Conservation (phyloP, 768 basidiomycete species). For the Auriscalpium microsporum region DNA sequence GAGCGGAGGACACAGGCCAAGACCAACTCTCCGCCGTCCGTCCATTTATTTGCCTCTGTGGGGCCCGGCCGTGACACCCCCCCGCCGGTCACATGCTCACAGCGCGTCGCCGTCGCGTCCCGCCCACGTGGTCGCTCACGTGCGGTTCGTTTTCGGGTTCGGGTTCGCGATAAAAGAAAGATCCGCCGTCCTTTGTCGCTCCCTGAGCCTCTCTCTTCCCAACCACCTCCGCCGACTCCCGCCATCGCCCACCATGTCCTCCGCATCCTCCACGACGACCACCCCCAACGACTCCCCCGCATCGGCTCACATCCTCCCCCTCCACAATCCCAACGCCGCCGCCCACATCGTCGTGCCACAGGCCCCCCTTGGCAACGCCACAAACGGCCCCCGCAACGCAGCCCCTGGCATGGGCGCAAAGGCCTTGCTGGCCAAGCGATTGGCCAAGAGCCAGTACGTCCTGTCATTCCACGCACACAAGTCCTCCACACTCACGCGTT, state of each 20-base stretch:
- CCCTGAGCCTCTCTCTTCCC: background rate
- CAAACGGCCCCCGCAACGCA: slow-evolving; percentile 42
- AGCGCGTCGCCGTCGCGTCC: background rate
- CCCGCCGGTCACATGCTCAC: background rate
- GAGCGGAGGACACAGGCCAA: slow-evolving; percentile 1
- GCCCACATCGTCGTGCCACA: slow-evolving; percentile 73
- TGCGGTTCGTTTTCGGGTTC: background rate
- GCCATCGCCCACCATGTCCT: background rate
- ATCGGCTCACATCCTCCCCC: slow-evolving; percentile 55
- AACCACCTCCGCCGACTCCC: background rate
- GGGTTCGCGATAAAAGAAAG: background rate
- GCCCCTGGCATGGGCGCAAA: slow-evolving; percentile 78
- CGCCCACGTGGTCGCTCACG: background rate
- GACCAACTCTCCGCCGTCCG: background rate
- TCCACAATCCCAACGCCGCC: slow-evolving; percentile 79
- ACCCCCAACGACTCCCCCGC: slow-evolving; percentile 63
- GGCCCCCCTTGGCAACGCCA: slow-evolving; percentile 66
- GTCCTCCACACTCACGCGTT: background rate
- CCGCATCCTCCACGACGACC: slow-evolving; percentile 44
- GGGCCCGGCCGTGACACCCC: background rate
- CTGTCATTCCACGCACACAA: slow-evolving; percentile 1
- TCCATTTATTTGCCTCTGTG: background rate
- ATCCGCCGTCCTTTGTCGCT: too few species aligned
- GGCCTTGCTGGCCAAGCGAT: slow-evolving; percentile 86
- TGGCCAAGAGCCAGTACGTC: slow-evolving; percentile 81